These are phyloP conservation scores for Neurospora sublineolata DNA, from an alignment of 495 filamentous ascomycete genomes.

Conservation along the genomic window DNA sequence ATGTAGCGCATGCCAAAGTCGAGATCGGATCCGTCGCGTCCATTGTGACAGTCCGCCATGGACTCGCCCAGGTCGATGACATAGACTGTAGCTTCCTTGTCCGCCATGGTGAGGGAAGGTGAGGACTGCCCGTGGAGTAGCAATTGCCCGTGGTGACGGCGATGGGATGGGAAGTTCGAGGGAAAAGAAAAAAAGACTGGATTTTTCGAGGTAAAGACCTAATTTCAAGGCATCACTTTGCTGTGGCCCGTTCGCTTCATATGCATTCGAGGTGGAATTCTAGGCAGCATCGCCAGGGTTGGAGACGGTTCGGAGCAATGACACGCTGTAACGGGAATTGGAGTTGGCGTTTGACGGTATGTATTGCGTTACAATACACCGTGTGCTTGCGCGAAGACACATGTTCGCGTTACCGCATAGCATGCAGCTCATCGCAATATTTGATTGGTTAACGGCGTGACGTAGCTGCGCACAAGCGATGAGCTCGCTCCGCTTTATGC, in stretches of 20 bases:
- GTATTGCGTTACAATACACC: background rate
- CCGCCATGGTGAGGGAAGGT: slow-evolving; percentile 52
- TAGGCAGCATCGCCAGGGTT: slow-evolving; percentile 17
- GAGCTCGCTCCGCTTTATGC: background rate
- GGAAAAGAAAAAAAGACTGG: background rate
- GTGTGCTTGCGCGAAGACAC: slow-evolving; percentile 13
- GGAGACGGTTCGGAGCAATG: background rate
- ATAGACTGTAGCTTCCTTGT: slow-evolving; percentile 89
- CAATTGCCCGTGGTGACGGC: background rate
- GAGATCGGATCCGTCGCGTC: slow-evolving; percentile 68
- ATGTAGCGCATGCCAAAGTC: slow-evolving; percentile 88
- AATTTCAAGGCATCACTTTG: background rate
- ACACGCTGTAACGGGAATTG: background rate
- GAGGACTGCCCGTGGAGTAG: background rate
- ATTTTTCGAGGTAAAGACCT: background rate
- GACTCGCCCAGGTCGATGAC: slow-evolving; percentile 77
- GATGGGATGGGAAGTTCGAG: background rate
- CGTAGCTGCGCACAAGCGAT: background rate
- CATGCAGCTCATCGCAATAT: background rate
- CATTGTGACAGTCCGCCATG: slow-evolving; percentile 66
- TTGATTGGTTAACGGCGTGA: background rate
- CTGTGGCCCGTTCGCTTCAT: background rate
- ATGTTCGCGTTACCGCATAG: slow-evolving; percentile 18
- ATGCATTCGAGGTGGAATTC: background rate
- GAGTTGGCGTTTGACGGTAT: background rate